Evolutionary conservation across 805 yeast genomes (phyloP).

Genomic region (Pichia rugopelliculosa): DNA sequence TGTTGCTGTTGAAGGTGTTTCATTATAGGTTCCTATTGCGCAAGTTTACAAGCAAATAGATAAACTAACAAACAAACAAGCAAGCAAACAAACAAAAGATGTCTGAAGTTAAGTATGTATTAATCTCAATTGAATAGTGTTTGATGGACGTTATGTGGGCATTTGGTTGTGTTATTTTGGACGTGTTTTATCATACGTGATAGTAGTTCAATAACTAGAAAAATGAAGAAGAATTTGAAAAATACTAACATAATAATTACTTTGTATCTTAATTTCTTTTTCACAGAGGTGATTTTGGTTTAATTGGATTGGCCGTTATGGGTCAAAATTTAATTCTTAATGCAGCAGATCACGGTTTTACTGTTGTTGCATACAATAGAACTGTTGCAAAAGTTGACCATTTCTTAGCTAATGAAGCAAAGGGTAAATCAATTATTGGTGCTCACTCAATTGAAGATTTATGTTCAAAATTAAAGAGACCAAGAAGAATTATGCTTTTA

Average conservation of each 20-base stretch:
- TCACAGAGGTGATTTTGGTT: constrained; percentile 87
- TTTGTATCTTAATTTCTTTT: not conserved
- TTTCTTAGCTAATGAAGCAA: constrained; percentile 89
- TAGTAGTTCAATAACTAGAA: no score
- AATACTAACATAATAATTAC: not conserved
- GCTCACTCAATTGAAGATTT: constrained; percentile 90
- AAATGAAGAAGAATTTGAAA: no score
- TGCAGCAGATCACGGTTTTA: constrained; percentile 98
- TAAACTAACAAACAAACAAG: not conserved
- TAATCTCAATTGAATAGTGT: not conserved
- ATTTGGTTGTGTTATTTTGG: not conserved
- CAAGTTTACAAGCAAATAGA: not conserved
- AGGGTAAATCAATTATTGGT: constrained; percentile 93
- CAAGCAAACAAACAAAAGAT: not conserved
- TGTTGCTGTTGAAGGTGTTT: no score
- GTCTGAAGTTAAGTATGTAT: constrained; percentile 8
- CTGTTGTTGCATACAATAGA: constrained; percentile 98
- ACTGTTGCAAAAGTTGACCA: constrained; percentile 93
- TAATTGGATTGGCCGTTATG: constrained; percentile 99
- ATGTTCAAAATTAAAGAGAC: constrained; percentile 84
- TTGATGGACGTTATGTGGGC: no score
- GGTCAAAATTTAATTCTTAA: constrained; percentile 96
- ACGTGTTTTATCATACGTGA: no score
- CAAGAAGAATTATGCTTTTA: constrained; percentile 88
- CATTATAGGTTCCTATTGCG: no score